Evolutionary conservation across 495 filamentous ascomycete genomes (phyloP), one percentile per base, ranked within the genome.

Genomic region (Trichoderma parareesei): DNA sequence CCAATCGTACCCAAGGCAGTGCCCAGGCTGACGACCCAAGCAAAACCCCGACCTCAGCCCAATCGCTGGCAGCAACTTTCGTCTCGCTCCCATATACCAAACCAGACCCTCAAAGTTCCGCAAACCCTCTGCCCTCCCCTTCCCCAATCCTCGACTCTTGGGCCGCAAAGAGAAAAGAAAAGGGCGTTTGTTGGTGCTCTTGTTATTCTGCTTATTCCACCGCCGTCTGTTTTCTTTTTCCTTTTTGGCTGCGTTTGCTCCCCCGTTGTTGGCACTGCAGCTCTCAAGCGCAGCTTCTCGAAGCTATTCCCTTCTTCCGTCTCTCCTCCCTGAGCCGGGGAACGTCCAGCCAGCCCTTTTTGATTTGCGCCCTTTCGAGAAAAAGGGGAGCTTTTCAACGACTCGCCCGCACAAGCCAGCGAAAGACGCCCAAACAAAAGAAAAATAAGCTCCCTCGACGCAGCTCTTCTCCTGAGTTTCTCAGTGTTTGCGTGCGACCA

Each of bases 401-500:
- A 57, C 27, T 57, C 9, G 27, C 8, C 9, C 49, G 11, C 10
- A 8, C 33, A 10, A 33, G 9, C n/a, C 53, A 57, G 27, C 53
- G 53, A 57, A 27, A 57, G 11, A 57, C 53, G 53, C 53, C 53
- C 14, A 33, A 53, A 20, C 48, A 49, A 14, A 5, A 18, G 5
- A 18, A 55, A 27, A 16, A 14, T 14, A 9, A 48, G 53, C 33
- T 37, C 9, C 10, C 16, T 57, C 33, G 20, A 33, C 27, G 11
- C 13, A 48, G 10, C 13, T 14, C 44, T 16, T 48, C n/a, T 48
- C 27, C 27, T 27, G 27, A 27, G 27, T 37, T 63, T 27, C 61
- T 33, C 20, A 43, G 43, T n/a, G 61, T n/a, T 37, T 44, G 11
- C 61, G 40, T 46, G 61, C 61, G 41, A 63, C 33, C 18, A 63